A percentile compares a stretch with the other conserved stretches of the same genome.
These are phyloP conservation scores for Elongisporangium undulatum DNA, from an alignment of 352 stramenopile species.

Conservation along the genomic window DNA sequence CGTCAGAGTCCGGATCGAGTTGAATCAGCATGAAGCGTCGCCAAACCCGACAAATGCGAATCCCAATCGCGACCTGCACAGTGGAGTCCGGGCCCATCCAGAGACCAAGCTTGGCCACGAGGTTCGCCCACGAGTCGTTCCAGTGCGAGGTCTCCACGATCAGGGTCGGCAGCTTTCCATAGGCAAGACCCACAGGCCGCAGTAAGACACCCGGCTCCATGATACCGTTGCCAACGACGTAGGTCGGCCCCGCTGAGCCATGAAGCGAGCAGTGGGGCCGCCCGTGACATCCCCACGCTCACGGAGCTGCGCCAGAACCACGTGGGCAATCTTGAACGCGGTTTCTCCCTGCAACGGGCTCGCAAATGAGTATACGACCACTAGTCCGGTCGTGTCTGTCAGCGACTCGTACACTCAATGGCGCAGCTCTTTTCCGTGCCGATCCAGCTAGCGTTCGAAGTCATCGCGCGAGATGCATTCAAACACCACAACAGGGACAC, in stretches of 20 bases:
- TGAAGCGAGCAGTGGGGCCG: neutral
- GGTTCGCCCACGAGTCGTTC: conserved; percentile 6
- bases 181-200: neutral
- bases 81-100: conserved; percentile 10
- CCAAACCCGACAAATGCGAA: conserved; percentile 7
- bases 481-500: conserved; percentile 13
- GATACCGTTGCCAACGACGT: too few species aligned
- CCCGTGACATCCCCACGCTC: neutral
- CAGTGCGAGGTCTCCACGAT: conserved; percentile 10
- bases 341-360: conserved; percentile 2
- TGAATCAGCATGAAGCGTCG: conserved; percentile 9
- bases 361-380: conserved; percentile 7
- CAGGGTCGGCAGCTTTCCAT: conserved; percentile 2
- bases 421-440: conserved; percentile 7
- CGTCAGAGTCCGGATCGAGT: neutral
- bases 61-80: conserved; percentile 11
- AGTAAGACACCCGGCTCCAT: conserved; percentile 6
- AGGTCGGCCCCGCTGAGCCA: neutral
- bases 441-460: conserved; percentile 7
- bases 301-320: neutral
- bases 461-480: conserved; percentile 9
- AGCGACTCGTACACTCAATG: conserved; percentile 16
- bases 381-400: conserved; percentile 2
- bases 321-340: neutral
- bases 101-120: conserved; percentile 10